Evolutionary conservation across 2,329 filamentous ascomycete species (phyloP).

Genomic region (Microcyclospora pomicola): DNA sequence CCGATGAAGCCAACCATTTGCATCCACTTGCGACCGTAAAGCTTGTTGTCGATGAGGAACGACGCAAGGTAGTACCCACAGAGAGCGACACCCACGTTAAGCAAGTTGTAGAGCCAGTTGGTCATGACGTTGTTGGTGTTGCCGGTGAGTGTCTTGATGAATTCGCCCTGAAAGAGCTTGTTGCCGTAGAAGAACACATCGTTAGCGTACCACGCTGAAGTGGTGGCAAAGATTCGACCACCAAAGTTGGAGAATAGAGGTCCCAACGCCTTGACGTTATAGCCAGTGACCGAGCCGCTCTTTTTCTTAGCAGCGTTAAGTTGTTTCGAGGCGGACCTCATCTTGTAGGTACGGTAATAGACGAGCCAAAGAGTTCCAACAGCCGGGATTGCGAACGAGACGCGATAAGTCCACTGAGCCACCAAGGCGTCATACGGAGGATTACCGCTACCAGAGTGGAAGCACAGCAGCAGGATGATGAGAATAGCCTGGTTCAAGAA

Average conservation of each 20-base stretch:
- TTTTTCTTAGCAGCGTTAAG: conserved; percentile 74
- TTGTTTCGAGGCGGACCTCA: conserved; percentile 76
- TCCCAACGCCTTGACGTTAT: conserved; percentile 71
- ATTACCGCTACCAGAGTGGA: conserved; percentile 64
- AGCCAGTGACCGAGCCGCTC: conserved; percentile 65
- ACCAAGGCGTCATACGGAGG: conserved; percentile 65
- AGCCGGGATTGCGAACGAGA: conserved; percentile 84
- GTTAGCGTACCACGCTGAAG: conserved; percentile 87
- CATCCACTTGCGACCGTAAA: conserved; percentile 94
- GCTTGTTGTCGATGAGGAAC: conserved; percentile 85
- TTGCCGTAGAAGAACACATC: conserved; percentile 99
- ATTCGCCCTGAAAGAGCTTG: conserved; percentile 89
- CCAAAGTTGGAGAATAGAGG: conserved; percentile 74
- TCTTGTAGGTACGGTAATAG: conserved; percentile 92
- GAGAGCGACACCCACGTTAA: conserved; percentile 79
- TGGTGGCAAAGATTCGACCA: conserved; percentile 71
- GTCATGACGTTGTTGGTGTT: conserved; percentile 49
- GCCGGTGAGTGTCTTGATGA: conserved; percentile 69
- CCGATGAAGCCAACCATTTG: conserved; percentile 86
- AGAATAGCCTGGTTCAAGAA: conserved; percentile 85
- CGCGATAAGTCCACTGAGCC: conserved; percentile 79
- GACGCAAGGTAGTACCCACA: conserved; percentile 82
- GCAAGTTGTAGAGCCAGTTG: conserved; percentile 75
- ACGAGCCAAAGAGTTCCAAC: conserved; percentile 86
- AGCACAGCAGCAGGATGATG: conserved; percentile 74